Conservation (phyloP, 2,329 filamentous ascomycete species). For the Calonectria fujianensis region DNA sequence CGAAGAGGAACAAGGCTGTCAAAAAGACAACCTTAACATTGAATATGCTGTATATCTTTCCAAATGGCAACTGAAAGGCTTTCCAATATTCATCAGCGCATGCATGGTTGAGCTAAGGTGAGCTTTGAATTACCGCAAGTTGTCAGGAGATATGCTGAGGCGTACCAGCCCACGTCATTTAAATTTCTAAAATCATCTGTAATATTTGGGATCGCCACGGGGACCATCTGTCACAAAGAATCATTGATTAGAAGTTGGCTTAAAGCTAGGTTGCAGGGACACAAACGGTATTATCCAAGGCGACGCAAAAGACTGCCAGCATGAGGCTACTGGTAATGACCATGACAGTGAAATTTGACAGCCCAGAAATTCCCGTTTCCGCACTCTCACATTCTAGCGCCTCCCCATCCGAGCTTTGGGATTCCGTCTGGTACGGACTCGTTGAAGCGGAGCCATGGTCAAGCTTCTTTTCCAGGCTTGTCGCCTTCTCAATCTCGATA, state of each 20-base stretch:
- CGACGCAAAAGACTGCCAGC: conserved; percentile 15
- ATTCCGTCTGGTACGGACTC: background rate
- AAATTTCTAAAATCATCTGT: conserved; percentile 69
- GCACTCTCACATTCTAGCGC: background rate
- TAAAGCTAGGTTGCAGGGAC: background rate
- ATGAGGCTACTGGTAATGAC: conserved; percentile 12
- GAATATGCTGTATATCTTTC: conserved; percentile 70
- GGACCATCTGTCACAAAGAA: conserved; percentile 61
- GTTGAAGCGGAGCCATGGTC: background rate
- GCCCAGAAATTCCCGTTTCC: background rate
- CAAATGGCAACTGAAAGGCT: conserved; percentile 58
- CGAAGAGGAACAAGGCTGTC: conserved; percentile 68
- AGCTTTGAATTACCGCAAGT: conserved; percentile 54
- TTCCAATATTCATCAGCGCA: background rate
- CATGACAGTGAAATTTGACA: conserved; percentile 12
- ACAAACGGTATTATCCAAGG: conserved; percentile 21
- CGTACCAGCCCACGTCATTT: conserved; percentile 74
- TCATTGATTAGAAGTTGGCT: background rate
- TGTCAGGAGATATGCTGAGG: conserved; percentile 70
- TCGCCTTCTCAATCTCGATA: conserved; percentile 17
- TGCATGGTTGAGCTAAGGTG: background rate
- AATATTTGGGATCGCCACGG: conserved; percentile 72
- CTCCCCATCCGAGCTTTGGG: conserved; percentile 6
- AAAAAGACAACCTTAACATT: conserved; percentile 70
- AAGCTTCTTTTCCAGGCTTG: conserved; percentile 9